These are phyloP conservation scores for Rhizoclosmatium globosum DNA, from an alignment of 192 early-diverging fungal genomes.

Conservation along the genomic window DNA sequence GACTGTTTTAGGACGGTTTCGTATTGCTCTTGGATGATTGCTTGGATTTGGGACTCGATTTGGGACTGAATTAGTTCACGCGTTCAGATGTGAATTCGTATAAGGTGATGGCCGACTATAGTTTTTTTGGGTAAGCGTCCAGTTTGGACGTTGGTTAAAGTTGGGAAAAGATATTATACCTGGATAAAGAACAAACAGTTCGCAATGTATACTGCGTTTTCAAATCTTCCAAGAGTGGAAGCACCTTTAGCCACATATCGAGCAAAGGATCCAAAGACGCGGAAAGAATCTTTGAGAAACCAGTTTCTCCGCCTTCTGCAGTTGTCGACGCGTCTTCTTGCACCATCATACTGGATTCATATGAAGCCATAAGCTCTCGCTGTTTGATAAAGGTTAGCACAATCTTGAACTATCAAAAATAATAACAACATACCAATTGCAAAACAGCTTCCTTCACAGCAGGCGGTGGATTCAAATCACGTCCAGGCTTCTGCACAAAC, in stretches of 20 bases:
- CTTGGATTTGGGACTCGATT: constrained; percentile 70
- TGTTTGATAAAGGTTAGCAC: constrained; percentile 28
- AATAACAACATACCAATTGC: constrained; percentile 62
- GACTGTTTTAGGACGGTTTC: constrained; percentile 68
- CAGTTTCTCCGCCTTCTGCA: constrained; percentile 58
- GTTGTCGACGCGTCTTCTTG: constrained; percentile 41
- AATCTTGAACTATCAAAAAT: background rate
- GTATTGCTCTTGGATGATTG: constrained; percentile 74
- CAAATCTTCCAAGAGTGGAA: constrained; percentile 56
- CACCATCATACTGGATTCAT: constrained; percentile 70
- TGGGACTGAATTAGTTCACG: constrained; percentile 63
- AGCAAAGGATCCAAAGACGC: constrained; percentile 78
- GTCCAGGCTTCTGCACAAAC: constrained; percentile 56
- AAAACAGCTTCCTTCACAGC: constrained; percentile 71
- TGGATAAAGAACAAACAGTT: constrained; percentile 81
- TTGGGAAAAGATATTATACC: constrained; percentile 48
- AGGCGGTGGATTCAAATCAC: constrained; percentile 68
- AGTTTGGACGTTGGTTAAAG: background rate
- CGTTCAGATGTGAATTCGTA: constrained; percentile 73
- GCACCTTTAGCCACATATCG: constrained; percentile 73
- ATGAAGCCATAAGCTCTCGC: constrained; percentile 84
- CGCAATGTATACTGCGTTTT: constrained; percentile 75
- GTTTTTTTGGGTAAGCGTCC: background rate
- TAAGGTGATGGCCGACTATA: constrained; percentile 65
- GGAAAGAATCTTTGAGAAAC: constrained; percentile 72